Evolutionary conservation across 192 early-diverging fungal species (phyloP), one percentile per base, ranked within the genome.

Genomic region (Oehlia diaphana): DNA sequence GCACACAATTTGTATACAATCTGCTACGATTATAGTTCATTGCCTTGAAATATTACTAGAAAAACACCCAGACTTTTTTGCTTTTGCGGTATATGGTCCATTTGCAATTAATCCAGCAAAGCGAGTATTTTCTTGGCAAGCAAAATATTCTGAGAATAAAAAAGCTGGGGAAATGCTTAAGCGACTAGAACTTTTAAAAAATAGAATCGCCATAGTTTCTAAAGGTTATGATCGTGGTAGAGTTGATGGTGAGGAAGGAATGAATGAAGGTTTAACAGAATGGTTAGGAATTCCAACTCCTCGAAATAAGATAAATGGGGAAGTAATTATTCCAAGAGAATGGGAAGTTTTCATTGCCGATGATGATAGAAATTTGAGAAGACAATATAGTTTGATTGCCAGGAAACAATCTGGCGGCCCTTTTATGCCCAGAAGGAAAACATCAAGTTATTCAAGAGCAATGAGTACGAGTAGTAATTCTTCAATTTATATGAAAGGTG

Each of bases 71-170:
- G 74, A 76, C 0, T 76, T 76, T 64, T 76, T 76, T 39, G 74
- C 74, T 21, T 61, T 58, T 10, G 50, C 47, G 1, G 23, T 76
- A 21, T 65, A 19, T 63, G 74, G 74, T 10, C 61, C 63, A 35
- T 64, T 64, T 63, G 74, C 74, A 13, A 76, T 76, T 35, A 76
- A 35, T 39, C 74, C 74, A 64, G 74, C 74, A 64, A 76, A 50
- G 37, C 42, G 74, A 9, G 74, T 76, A 35, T 76, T 76, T 76
- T n/a, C 7, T 35, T 76, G 74, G 74, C 39, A 76, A 2, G 9
- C 16, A 23, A 76, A 23, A 26, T 47, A 47, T 12, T 2, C 0
- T 47, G 44, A 47, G 7, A 37, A 39, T 42, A 28, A 42, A 76
- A 58, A 37, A 42, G 28, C 53, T 0, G 13, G 26, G 1, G 62